Evolutionary conservation across 495 filamentous ascomycete species (phyloP).

Genomic region (Jackrogersella minutella): DNA sequence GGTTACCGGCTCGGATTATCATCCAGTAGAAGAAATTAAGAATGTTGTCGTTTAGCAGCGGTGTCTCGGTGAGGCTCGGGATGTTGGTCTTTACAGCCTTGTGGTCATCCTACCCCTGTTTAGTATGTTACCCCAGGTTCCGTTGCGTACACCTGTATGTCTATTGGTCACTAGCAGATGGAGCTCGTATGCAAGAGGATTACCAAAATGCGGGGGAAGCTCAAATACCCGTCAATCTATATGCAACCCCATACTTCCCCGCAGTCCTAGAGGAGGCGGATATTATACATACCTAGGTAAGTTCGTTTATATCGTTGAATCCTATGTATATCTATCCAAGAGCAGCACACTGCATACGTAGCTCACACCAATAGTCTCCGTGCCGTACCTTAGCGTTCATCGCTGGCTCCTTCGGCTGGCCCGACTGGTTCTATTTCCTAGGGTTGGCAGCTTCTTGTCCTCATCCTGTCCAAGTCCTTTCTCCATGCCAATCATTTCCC

Average conservation of each 20-base stretch:
- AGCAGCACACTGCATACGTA: conserved; percentile 27
- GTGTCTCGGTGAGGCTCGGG: conserved; percentile 47
- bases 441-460: conserved; percentile 11
- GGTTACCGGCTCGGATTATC: neutral
- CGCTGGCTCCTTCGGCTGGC: conserved; percentile 5
- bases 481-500: neutral
- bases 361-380: conserved; percentile 30
- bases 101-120: conserved; percentile 33
- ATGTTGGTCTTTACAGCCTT: conserved; percentile 38
- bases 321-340: conserved; percentile 24
- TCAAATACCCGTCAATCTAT: conserved; percentile 40
- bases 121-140: conserved; percentile 10
- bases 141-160: conserved; percentile 5
- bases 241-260: conserved; percentile 35
- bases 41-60: conserved; percentile 28
- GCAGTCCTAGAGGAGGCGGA: conserved; percentile 30
- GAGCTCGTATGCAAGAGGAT: conserved; percentile 35
- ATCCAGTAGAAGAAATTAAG: neutral
- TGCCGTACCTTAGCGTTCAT: conserved; percentile 35
- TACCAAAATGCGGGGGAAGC: conserved; percentile 37
- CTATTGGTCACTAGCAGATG: conserved; percentile 43
- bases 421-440: neutral
- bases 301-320: conserved; percentile 28
- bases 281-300: no score
- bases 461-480: conserved; percentile 6